Evolutionary conservation across 768 basidiomycete genomes (phyloP), one percentile per base, ranked within the genome.

Genomic region (Termitomyces sp.): DNA sequence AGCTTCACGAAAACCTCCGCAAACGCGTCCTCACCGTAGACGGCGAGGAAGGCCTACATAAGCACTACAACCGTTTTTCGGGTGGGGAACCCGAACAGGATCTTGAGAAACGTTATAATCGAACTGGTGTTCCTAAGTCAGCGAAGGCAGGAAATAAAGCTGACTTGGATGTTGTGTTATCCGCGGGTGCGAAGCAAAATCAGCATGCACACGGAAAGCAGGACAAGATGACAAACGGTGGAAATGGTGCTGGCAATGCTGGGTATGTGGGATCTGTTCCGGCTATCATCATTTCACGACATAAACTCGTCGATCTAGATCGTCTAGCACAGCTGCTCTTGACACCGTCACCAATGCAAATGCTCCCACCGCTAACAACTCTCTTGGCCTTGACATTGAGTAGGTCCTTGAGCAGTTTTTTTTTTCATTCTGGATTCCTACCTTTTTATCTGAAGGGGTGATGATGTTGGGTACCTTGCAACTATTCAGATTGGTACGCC

Each of bases 361-460:
- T 49, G 4, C 62, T 18, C 77, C 77, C 10, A 68, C 79, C 20
- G 68, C 75, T 16, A 69, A 66, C 61, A 75, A 87, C 67, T 82
- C 88, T 41, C 74, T 91, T 43, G 88, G 86, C 7, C 76, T 92
- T 55, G 78, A 83, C 66, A 90, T 92, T 57, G 84, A 90, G 82
- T 89, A 62, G 44, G 85, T 72, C 18, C 26, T 33, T 50, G 36
- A 33, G 18, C 46, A 4, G 35, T 4, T 44, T 44, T 9, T 55
- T 44, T 5, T 55, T 32, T 44, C 32, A 26, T 49, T 18, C n/a
- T 36, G 12, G 7, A 32, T 9, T 32, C 55, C 16, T 28, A 51
- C 7, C 3, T 49, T 50, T 50, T 13, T 36, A 23, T 14, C 41
- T 55, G 12, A 30, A 80, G 79, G 58, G 73, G 71, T 9, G 70